A percentile compares a stretch with the other conserved stretches of the same genome.
Conservation (phyloP, 2,329 filamentous ascomycete genomes). For the Fusarium mangiferae region DNA sequence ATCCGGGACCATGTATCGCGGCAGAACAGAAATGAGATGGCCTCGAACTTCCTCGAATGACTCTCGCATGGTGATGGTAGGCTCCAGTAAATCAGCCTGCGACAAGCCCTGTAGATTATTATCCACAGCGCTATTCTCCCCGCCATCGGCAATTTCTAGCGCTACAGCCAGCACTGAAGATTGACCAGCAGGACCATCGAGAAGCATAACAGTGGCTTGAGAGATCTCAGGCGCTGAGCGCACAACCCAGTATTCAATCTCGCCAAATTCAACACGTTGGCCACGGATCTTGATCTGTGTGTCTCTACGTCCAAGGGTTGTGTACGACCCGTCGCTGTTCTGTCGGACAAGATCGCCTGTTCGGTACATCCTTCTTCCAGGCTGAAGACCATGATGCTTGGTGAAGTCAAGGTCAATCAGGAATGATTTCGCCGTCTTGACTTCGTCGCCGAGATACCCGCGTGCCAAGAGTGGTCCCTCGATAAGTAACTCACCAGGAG, state of each 20-base stretch:
- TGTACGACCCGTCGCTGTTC: neutral
- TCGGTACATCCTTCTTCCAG: neutral
- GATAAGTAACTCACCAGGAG: neutral
- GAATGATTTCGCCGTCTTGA: neutral
- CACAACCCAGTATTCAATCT: constrained; percentile 7
- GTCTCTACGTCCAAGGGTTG: neutral
- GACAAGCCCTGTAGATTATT: neutral
- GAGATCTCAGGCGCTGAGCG: neutral
- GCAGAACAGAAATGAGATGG: neutral
- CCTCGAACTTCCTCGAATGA: neutral
- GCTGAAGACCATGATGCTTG: neutral
- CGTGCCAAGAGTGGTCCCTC: neutral
- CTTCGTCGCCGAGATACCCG: neutral
- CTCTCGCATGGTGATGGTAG: neutral
- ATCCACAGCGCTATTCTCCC: neutral
- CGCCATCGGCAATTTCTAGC: neutral
- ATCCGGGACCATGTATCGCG: constrained; percentile 1
- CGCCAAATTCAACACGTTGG: neutral
- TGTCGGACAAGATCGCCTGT: constrained; percentile 2
- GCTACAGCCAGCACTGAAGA: neutral
- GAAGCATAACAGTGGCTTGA: neutral
- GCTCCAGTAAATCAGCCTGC: neutral
- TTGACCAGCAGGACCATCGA: neutral
- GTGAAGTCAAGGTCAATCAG: neutral
- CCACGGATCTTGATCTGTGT: constrained; percentile 6